phyloP scores from a whole-genome alignment of 495 filamentous ascomycete genomes.

The Neurospora discreta region DNA sequence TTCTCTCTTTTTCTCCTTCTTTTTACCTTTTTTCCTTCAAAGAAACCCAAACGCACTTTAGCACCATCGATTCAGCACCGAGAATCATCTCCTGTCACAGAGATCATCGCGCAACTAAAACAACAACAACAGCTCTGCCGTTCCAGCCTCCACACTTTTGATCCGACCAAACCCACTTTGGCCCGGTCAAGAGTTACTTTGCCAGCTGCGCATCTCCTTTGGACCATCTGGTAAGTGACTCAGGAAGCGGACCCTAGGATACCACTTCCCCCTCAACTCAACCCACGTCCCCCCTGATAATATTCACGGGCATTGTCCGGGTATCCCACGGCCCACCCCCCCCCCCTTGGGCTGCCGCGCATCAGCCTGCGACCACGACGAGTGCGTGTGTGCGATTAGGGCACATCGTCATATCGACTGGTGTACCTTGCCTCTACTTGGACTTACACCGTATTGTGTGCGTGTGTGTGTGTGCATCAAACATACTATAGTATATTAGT shows the following conservation, averaged over 20 bases:
- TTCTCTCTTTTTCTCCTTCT: conserved; percentile 12
- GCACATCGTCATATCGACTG: background rate
- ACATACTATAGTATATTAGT: background rate
- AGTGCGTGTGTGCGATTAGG: background rate
- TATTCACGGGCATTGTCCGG: conserved; percentile 5
- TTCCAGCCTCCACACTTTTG: conserved; percentile 24
- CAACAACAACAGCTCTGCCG: conserved; percentile 41
- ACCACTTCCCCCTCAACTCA: background rate
- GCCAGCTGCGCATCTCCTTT: conserved; percentile 20
- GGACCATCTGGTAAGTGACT: conserved; percentile 30
- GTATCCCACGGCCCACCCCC: conserved; percentile 1
- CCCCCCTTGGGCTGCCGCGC: background rate
- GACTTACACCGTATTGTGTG: background rate
- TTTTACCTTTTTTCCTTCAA: conserved; percentile 22
- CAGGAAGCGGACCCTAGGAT: conserved; percentile 8
- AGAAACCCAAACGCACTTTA: conserved; percentile 31
- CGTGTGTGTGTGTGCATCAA: background rate
- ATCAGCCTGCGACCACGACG: background rate
- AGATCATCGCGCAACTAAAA: conserved; percentile 42
- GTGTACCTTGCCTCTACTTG: background rate
- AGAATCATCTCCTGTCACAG: conserved; percentile 44
- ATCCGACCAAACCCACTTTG: conserved; percentile 22
- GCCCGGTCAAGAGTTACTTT: conserved; percentile 27
- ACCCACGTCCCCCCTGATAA: background rate
- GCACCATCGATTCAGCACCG: conserved; percentile 29